A percentile compares a stretch with the other conserved stretches of the same genome.
Conservation (phyloP, 1,139 yeast species). For the Yamadazyma spencermartinsiae region DNA sequence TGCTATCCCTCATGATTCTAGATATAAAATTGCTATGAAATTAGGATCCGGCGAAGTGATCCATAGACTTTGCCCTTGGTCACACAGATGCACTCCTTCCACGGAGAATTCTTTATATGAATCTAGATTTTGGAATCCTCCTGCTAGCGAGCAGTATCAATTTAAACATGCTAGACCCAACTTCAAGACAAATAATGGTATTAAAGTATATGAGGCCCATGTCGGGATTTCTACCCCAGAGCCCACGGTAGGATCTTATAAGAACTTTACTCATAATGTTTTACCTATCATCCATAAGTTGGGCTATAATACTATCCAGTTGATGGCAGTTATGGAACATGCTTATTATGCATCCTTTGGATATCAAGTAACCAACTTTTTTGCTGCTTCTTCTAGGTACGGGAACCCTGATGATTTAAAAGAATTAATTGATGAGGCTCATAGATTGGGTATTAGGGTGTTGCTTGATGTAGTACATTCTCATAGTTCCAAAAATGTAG, state of each 20-base stretch:
- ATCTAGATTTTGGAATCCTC: conserved; percentile 92
- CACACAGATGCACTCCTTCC: conserved; percentile 76
- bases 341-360: conserved; percentile 98
- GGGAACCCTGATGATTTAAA: conserved; percentile 96
- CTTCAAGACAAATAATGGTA: conserved; percentile 44
- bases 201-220: conserved; percentile 93
- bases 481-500: conserved; percentile 91
- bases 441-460: conserved; percentile 82
- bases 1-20: conserved; percentile 80
- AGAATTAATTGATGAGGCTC: conserved; percentile 89
- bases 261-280: conserved; percentile 75
- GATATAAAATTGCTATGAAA: conserved; percentile 70
- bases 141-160: conserved; percentile 39
- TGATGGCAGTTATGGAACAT: conserved; percentile 99
- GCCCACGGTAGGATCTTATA: conserved; percentile 79
- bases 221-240: conserved; percentile 94
- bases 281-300: conserved; percentile 81
- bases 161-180: conserved; percentile 68
- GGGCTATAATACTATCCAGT: conserved; percentile 90
- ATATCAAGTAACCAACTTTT: conserved; percentile 90
- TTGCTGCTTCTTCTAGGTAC: conserved; percentile 83
- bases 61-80: conserved; percentile 90
- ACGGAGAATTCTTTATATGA: conserved; percentile 54
- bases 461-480: conserved; percentile 92
- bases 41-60: conserved; percentile 68